Percentiles rank a stretch among this genome's conserved stretches.
phyloP scores from a whole-genome alignment of 2,329 filamentous ascomycete species.

The Microsporum ferrugineum region DNA sequence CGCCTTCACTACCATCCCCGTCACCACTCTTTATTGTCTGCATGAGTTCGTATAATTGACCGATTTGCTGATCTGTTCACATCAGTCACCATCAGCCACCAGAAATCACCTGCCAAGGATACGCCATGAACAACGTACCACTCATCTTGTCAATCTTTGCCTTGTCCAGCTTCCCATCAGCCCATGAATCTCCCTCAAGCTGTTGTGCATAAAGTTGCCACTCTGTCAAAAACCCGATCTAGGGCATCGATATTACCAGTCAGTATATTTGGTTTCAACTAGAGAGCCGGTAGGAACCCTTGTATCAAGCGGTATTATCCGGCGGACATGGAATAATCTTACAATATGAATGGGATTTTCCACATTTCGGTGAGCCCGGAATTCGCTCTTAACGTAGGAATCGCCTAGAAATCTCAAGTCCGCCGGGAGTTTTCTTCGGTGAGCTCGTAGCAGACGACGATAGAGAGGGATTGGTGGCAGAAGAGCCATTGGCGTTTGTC shows the following conservation, averaged over 20 bases:
- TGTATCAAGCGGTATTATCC: not conserved
- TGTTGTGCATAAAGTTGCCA: conserved; percentile 95
- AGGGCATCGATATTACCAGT: not conserved
- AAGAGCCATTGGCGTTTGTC: conserved; percentile 50
- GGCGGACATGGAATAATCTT: conserved; percentile 22
- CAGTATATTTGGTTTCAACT: not conserved
- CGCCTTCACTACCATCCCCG: conserved; percentile 12
- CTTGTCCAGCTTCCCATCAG: conserved; percentile 70
- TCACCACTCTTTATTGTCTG: conserved; percentile 55
- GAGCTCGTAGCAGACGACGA: conserved; percentile 71
- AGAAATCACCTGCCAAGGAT: conserved; percentile 1
- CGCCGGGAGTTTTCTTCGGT: conserved; percentile 58
- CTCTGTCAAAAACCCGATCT: conserved; percentile 93
- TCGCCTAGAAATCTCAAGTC: conserved; percentile 78
- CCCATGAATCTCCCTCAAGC: conserved; percentile 77
- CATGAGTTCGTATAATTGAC: conserved; percentile 91
- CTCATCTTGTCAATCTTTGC: conserved; percentile 87
- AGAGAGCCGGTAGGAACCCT: not conserved
- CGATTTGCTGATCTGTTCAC: conserved; percentile 70
- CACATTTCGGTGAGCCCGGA: conserved; percentile 66
- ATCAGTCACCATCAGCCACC: conserved; percentile 7
- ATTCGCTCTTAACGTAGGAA: conserved; percentile 87
- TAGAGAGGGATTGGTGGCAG: conserved; percentile 84
- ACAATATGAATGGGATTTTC: conserved; percentile 91
- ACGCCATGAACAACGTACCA: conserved; percentile 44